These are phyloP conservation scores for Ganoderma lingzhi DNA, from an alignment of 1,284 basidiomycete genomes.

Conservation along the genomic window DNA sequence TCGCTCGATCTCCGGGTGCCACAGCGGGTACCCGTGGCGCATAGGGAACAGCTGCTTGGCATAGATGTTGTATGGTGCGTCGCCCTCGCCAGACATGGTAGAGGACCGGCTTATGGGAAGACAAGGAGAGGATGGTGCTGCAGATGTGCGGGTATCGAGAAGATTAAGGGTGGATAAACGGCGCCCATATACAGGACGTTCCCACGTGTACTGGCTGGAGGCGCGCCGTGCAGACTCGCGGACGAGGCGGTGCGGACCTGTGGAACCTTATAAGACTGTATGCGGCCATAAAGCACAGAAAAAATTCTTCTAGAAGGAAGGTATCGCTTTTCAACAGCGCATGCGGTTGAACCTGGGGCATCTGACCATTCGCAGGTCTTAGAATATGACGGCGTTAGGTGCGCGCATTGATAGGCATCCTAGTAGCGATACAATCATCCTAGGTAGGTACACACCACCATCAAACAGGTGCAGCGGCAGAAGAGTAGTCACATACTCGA, in stretches of 20 bases:
- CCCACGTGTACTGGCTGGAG: neutral
- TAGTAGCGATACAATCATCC: neutral
- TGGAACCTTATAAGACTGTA: neutral
- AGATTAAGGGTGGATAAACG: conserved; percentile 7
- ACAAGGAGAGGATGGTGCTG: neutral
- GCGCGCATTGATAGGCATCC: neutral
- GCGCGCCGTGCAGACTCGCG: neutral
- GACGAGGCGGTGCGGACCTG: neutral
- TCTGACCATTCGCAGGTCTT: neutral
- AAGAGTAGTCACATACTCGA: neutral
- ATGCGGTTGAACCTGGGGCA: neutral
- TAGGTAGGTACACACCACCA: neutral
- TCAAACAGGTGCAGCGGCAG: neutral
- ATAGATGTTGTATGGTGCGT: conserved; percentile 23
- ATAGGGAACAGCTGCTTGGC: conserved; percentile 28
- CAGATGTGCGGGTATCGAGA: conserved; percentile 4
- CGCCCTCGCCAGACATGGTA: conserved; percentile 2
- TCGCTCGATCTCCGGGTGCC: conserved; percentile 26
- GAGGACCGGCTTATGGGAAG: neutral
- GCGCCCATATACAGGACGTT: conserved; percentile 5
- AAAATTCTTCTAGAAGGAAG: neutral
- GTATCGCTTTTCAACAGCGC: neutral
- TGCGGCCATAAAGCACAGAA: too few species aligned
- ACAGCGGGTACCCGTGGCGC: conserved; percentile 34
- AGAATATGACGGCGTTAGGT: neutral